A percentile compares a stretch with the other conserved stretches of the same genome.
Evolutionary conservation across 2,329 filamentous ascomycete species (phyloP).

Genomic region (Bisporella sp.): DNA sequence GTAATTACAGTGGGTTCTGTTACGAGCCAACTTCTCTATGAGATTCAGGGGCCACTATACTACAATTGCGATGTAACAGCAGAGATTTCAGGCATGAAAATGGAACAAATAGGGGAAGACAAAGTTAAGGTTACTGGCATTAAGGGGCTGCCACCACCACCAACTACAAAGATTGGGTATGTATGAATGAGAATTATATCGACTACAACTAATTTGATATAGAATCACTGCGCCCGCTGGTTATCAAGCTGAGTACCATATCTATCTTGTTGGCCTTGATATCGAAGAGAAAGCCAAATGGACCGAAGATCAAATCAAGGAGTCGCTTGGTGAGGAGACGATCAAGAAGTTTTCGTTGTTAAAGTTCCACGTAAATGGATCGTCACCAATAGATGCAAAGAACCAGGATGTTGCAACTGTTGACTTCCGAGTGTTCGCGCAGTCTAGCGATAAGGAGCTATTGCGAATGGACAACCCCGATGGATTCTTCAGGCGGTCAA

Average conservation of each 20-base stretch:
- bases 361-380: constrained; percentile 31
- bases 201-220: constrained; percentile 29
- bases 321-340: constrained; percentile 13
- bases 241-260: constrained; percentile 38
- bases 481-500: constrained; percentile 5
- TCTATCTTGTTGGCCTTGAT: constrained; percentile 37
- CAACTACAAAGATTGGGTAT: constrained; percentile 33
- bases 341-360: constrained; percentile 25
- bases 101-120: constrained; percentile 41
- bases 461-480: constrained; percentile 17
- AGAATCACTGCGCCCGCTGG: constrained; percentile 35
- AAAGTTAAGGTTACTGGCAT: constrained; percentile 41
- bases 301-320: constrained; percentile 34
- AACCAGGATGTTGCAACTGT: constrained; percentile 42
- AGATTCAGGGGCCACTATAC: constrained; percentile 49
- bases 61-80: constrained; percentile 51
- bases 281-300: constrained; percentile 35
- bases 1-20: constrained; percentile 40
- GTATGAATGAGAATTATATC: constrained; percentile 29
- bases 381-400: constrained; percentile 29
- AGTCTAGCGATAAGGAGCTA: constrained; percentile 33
- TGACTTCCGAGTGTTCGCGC: constrained; percentile 37
- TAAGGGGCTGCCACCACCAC: constrained; percentile 31
- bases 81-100: constrained; percentile 40
- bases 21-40: constrained; percentile 44